A percentile compares a stretch with the other conserved stretches of the same genome.
Conservation (phyloP, 192 early-diverging fungal species). For the Mortierella hygrophila region DNA sequence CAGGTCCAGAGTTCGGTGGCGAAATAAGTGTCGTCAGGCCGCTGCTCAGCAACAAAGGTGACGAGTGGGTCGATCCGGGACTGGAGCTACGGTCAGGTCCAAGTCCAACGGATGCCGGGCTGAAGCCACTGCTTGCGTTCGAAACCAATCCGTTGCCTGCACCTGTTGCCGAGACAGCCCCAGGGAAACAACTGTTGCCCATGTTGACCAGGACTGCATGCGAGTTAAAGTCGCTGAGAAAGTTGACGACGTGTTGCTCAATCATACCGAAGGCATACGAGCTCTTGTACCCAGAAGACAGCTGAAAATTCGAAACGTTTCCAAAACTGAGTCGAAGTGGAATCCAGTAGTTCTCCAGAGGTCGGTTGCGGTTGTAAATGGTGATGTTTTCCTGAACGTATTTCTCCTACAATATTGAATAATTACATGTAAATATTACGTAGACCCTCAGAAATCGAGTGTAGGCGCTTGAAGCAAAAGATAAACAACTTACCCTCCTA, state of each 20-base stretch:
- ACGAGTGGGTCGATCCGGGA: conserved; percentile 9
- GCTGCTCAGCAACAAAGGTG: conserved; percentile 2
- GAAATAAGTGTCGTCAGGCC: conserved; percentile 16
- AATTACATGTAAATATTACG: background rate
- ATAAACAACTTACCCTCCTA: conserved; percentile 61
- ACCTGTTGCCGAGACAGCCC: background rate
- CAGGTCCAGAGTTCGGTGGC: conserved; percentile 18
- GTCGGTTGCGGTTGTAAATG: conserved; percentile 76
- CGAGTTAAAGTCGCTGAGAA: conserved; percentile 72
- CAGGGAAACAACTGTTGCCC: conserved; percentile 37
- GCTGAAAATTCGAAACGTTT: conserved; percentile 74
- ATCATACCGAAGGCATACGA: conserved; percentile 71
- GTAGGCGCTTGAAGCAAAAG: background rate
- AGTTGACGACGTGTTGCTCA: conserved; percentile 72
- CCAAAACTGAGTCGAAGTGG: conserved; percentile 77
- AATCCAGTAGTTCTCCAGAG: conserved; percentile 76
- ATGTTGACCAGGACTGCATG: conserved; percentile 48
- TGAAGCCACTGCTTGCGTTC: background rate
- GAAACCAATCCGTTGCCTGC: background rate
- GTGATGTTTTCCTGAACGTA: conserved; percentile 82
- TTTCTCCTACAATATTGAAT: conserved; percentile 65
- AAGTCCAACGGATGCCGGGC: conserved; percentile 17
- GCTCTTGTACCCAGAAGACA: conserved; percentile 74
- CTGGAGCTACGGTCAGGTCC: conserved; percentile 24
- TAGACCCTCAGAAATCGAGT: background rate